Percentiles rank a stretch among this genome's conserved stretches.
Evolutionary conservation across 257 asterid species (phyloP).

Genomic region (Solanum arcanum): DNA sequence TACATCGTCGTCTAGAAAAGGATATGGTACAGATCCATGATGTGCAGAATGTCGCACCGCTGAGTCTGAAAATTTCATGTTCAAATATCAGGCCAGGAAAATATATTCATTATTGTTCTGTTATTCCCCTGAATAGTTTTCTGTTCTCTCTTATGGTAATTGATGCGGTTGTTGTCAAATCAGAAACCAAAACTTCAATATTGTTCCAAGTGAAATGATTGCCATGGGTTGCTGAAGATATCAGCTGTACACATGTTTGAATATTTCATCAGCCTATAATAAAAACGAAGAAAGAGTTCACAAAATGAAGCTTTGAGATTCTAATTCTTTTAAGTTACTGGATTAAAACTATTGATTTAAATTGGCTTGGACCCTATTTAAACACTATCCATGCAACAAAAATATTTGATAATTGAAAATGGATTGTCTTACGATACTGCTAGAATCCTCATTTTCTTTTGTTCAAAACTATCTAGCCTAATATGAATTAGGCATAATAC

Average conservation of each 20-base stretch:
- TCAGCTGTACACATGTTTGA: not conserved
- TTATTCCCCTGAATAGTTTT: not conserved
- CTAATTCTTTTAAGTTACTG: not conserved
- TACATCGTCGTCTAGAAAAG: not conserved
- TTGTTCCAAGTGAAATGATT: not conserved
- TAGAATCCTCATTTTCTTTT: not conserved
- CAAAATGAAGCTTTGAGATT: not conserved
- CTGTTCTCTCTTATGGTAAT: not conserved
- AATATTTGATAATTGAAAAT: not conserved
- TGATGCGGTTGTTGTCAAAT: not conserved
- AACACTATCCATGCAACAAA: too few species aligned
- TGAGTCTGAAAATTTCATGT: not conserved
- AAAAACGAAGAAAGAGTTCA: not conserved
- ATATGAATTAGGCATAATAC: not conserved
- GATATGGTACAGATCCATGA: not conserved
- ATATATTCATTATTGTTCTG: not conserved
- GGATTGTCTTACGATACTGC: not conserved
- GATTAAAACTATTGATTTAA: not conserved
- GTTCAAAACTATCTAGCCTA: not conserved
- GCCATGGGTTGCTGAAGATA: not conserved
- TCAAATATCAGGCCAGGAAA: not conserved
- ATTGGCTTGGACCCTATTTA: too few species aligned
- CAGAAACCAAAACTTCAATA: not conserved
- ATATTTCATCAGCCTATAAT: not conserved
- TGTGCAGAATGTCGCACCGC: not conserved